Evolutionary conservation across 2,329 filamentous ascomycete species (phyloP), one percentile per base, ranked within the genome.

Genomic region (Penicillium brevicompactum): DNA sequence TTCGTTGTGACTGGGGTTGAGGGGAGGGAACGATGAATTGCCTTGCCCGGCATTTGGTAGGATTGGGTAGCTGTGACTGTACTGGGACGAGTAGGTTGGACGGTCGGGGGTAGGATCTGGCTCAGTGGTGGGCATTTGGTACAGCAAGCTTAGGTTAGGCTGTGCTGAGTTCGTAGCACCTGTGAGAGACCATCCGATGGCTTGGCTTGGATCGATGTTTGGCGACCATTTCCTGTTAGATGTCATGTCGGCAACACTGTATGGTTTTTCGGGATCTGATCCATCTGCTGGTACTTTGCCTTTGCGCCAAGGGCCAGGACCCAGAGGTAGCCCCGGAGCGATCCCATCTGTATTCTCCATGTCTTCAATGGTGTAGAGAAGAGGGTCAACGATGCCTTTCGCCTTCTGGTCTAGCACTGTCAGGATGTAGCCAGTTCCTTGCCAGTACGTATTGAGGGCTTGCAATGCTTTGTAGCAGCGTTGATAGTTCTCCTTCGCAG

Each of bases 401-500:
- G 90, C 87, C 70, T 94, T 94, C 64, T 95, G 91, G 64, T 95
- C 90, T 10, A 96, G 77, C 0, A 91, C 90, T 0, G 90, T 93
- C 37, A 96, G 76, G 38, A 96, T 95, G 69, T 96, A 96, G 54
- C 90, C 88, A 24, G 91, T 88, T 7, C 91, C 91, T 34, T 89
- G 89, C 91, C 91, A 96, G 68, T 94, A 94, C 0, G 83, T 82
- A 62, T 94, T 86, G n/a, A 95, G 78, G 44, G 90, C 87, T 63
- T 92, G 86, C 10, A 96, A 74, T 0, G 90, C 90, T 67, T 91
- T 90, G 70, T 94, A 93, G 69, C 91, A 96, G 8, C 87, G 82
- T 68, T 93, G 90, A 63, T 96, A 96, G 64, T 95, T 93, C 66
- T 93, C 88, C 61, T 87, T 92, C 0, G 91, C 91, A 1, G 89